Base-by-base conservation (phyloP, 1,139 yeast genomes). In the Candida tetrigidarum region DNA sequence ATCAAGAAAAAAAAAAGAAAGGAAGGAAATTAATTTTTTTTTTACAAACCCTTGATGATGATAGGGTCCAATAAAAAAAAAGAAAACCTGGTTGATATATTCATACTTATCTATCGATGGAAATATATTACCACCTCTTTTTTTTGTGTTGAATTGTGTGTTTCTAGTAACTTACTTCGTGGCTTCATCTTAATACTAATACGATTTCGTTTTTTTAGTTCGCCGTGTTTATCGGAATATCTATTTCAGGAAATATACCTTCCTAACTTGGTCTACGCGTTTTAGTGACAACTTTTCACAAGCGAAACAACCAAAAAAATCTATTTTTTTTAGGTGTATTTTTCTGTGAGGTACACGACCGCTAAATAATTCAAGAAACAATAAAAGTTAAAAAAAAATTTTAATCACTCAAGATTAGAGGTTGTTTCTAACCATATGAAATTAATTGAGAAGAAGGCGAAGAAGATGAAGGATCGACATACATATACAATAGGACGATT, bases 191-290 rank as follows among this genome's bases (percentile, higher is more conserved):
- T n/a, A n/a, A n/a, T n/a, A n/a, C n/a, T n/a, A n/a, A n/a, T n/a
- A n/a, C 27, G 11, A 4, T 25, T 4, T 25, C 12, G 4, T 11
- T 25, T 3, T 25, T 25, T 25, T 25, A 11, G 28, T 25, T 11
- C 12, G 26, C 11, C 26, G 48, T 5, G 25, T 22, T 10, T 22
- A 7, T 22, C 14, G n/a, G 14, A 6, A 18, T 19, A 15, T 19
- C 26, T 19, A 32, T 19, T 32, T 32, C 23, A 18, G 36, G 36
- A 19, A 32, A 19, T 7, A 2, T 14, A 32, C 15, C 14, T 32
- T 19, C 36, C 36, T 32, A 32, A 32, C 18, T 18, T 14, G 12
- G 36, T 5, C 11, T 18, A 32, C 36, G 36, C 36, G 36, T 32
- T 32, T 32, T 32, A 30, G 25, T 19, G 26, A n/a, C 33, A 14